Evolutionary conservation across 2,329 filamentous ascomycete species (phyloP).

Genomic region (Incumbomyces lentus): DNA sequence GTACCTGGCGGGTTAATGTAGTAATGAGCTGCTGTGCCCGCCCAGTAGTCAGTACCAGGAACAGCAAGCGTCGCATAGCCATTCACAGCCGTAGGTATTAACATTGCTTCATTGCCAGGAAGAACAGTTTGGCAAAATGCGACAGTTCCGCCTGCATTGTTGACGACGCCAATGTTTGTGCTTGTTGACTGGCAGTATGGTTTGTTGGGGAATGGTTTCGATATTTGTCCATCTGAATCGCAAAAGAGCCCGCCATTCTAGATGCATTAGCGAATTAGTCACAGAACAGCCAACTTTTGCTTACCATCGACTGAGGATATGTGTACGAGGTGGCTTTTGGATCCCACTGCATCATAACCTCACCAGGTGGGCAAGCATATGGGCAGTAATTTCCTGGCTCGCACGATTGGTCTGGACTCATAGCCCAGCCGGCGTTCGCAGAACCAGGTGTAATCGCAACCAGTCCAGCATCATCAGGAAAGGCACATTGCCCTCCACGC

Average conservation of each 20-base stretch:
- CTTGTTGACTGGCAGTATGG: conserved; percentile 62
- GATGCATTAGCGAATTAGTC: conserved; percentile 8
- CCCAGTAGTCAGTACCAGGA: conserved; percentile 61
- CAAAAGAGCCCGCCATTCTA: conserved; percentile 68
- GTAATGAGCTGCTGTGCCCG: conserved; percentile 61
- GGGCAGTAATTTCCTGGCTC: conserved; percentile 60
- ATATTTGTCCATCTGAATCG: conserved; percentile 52
- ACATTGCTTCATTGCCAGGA: conserved; percentile 71
- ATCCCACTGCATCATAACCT: conserved; percentile 73
- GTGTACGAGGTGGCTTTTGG: conserved; percentile 54
- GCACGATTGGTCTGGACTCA: conserved; percentile 65
- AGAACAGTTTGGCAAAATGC: conserved; percentile 72
- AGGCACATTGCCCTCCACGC: conserved; percentile 49
- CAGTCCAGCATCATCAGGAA: conserved; percentile 57
- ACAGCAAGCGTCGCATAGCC: conserved; percentile 52
- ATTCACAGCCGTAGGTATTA: conserved; percentile 63
- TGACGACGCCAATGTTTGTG: conserved; percentile 54
- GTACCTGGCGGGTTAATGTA: conserved; percentile 70
- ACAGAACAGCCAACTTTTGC: conserved; percentile 22
- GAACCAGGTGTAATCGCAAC: conserved; percentile 54
- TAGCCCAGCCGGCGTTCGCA: conserved; percentile 65
- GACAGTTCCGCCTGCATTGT: conserved; percentile 52
- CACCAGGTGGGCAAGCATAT: conserved; percentile 63
- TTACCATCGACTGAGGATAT: conserved; percentile 63
- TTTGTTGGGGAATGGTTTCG: conserved; percentile 58